Percentiles rank a stretch among this genome's conserved stretches.
phyloP scores from a whole-genome alignment of 2,329 filamentous ascomycete genomes.

The Ceratocystiopsis minuta region DNA sequence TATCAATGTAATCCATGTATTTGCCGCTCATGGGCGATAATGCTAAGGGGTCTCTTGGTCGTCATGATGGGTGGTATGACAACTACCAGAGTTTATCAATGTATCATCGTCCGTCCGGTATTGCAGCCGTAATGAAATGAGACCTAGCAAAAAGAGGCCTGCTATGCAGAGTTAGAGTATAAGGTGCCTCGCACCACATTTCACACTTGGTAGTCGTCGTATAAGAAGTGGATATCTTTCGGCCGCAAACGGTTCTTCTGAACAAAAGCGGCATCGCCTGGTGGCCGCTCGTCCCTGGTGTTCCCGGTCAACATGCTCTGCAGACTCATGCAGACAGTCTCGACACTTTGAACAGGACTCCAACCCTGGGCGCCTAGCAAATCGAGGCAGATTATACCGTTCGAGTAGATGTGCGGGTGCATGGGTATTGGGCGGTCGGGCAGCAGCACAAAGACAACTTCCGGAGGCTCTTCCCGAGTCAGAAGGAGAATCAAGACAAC shows the following conservation, averaged over 20 bases:
- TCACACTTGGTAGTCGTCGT: constrained; percentile 71
- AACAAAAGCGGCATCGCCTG: constrained; percentile 81
- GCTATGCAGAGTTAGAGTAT: too few relatives aligned
- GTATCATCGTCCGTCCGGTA: too few relatives aligned
- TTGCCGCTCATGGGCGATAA: too few relatives aligned
- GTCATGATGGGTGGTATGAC: too few relatives aligned
- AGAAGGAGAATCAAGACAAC: neutral
- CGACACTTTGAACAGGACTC: constrained; percentile 93
- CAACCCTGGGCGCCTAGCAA: constrained; percentile 75
- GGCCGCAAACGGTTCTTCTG: constrained; percentile 60
- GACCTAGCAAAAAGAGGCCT: too few relatives aligned
- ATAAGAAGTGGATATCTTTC: constrained; percentile 81
- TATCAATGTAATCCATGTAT: too few relatives aligned
- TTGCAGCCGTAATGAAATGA: too few relatives aligned
- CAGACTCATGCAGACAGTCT: constrained; percentile 90
- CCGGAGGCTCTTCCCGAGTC: constrained; percentile 55
- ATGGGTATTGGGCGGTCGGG: constrained; percentile 60
- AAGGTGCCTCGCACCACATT: too few relatives aligned
- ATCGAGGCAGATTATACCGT: constrained; percentile 96
- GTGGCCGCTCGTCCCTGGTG: constrained; percentile 73
- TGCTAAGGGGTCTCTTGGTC: too few relatives aligned
- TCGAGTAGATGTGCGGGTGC: constrained; percentile 95
- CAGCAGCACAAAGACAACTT: constrained; percentile 69
- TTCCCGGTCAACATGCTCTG: constrained; percentile 98
- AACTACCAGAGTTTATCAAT: too few relatives aligned